These are phyloP conservation scores for Anisogramma anomala DNA, from an alignment of 2,329 filamentous ascomycete species.

Conservation along the genomic window DNA sequence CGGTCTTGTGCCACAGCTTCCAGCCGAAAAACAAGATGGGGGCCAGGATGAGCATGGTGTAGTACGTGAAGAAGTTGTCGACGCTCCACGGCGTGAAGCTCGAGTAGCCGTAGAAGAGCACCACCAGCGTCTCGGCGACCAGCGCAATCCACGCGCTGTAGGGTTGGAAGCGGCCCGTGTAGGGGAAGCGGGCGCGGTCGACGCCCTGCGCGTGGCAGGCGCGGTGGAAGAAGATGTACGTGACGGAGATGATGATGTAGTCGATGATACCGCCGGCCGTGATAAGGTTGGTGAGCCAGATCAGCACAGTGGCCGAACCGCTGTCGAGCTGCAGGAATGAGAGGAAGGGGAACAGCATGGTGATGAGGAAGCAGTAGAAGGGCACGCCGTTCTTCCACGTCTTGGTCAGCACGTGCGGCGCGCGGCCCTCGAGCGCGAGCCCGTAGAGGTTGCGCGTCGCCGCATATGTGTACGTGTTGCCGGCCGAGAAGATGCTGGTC, in stretches of 20 bases:
- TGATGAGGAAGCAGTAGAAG: slow-evolving; percentile 43
- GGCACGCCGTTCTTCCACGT: slow-evolving; percentile 51
- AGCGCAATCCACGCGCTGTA: slow-evolving; percentile 41
- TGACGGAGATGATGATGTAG: slow-evolving; percentile 38
- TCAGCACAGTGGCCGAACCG: slow-evolving; percentile 17
- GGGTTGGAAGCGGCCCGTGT: slow-evolving; percentile 47
- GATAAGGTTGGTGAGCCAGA: slow-evolving; percentile 44
- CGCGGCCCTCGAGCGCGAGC: slow-evolving; percentile 13
- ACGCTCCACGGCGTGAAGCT: slow-evolving; percentile 22
- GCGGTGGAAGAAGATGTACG: slow-evolving; percentile 14
- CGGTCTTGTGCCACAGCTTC: slow-evolving; percentile 53
- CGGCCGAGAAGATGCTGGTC: slow-evolving; percentile 14
- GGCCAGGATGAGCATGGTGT: slow-evolving; percentile 45
- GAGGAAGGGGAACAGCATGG: slow-evolving; percentile 41
- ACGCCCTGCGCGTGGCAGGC: slow-evolving; percentile 12
- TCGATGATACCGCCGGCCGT: slow-evolving; percentile 50
- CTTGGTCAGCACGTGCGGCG: slow-evolving; percentile 36
- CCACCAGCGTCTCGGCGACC: slow-evolving; percentile 30
- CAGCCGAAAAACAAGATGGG: slow-evolving; percentile 45
- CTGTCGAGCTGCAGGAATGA: slow-evolving; percentile 11
- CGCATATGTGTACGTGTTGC: slow-evolving; percentile 14
- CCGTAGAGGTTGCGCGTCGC: slow-evolving; percentile 14
- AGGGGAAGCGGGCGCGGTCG: slow-evolving; percentile 40
- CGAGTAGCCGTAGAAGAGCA: slow-evolving; percentile 44
- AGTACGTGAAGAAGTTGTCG: slow-evolving; percentile 31